phyloP scores from a whole-genome alignment of 2,329 filamentous ascomycete species.

The Cryphonectria nitschkei region DNA sequence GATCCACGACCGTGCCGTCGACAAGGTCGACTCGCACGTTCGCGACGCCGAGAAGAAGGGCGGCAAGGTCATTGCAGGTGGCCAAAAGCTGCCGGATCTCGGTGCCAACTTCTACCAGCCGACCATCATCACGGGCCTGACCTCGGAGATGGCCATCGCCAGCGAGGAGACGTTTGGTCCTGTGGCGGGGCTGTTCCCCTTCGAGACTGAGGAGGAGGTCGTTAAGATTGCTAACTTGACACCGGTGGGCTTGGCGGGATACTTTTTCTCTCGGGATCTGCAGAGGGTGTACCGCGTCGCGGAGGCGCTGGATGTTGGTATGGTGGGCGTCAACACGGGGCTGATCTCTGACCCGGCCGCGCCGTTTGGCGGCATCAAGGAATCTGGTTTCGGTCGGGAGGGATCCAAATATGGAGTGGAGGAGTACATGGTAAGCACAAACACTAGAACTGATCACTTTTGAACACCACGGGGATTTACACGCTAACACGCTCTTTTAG shows the following conservation, averaged over 20 bases:
- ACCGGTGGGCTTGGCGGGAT: conserved; percentile 88
- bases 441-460: neutral
- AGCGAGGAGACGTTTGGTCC: conserved; percentile 95
- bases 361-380: conserved; percentile 80
- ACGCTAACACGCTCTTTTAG: conserved; percentile 40
- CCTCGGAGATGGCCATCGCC: conserved; percentile 79
- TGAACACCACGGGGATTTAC: neutral
- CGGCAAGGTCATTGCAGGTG: conserved; percentile 74
- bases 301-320: conserved; percentile 78
- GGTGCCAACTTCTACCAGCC: conserved; percentile 88
- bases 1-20: conserved; percentile 81
- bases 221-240: conserved; percentile 79
- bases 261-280: conserved; percentile 80
- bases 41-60: conserved; percentile 79
- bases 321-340: conserved; percentile 85
- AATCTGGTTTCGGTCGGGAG: conserved; percentile 80
- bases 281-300: conserved; percentile 64
- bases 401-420: conserved; percentile 77
- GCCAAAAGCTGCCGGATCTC: conserved; percentile 72
- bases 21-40: conserved; percentile 80
- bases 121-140: conserved; percentile 89
- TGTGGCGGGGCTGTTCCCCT: conserved; percentile 86
- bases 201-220: conserved; percentile 87
- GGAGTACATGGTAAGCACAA: conserved; percentile 57
- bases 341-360: conserved; percentile 61